phyloP scores from a whole-genome alignment of 208 protist genomes.

The Trypanosoma melophagium region DNA sequence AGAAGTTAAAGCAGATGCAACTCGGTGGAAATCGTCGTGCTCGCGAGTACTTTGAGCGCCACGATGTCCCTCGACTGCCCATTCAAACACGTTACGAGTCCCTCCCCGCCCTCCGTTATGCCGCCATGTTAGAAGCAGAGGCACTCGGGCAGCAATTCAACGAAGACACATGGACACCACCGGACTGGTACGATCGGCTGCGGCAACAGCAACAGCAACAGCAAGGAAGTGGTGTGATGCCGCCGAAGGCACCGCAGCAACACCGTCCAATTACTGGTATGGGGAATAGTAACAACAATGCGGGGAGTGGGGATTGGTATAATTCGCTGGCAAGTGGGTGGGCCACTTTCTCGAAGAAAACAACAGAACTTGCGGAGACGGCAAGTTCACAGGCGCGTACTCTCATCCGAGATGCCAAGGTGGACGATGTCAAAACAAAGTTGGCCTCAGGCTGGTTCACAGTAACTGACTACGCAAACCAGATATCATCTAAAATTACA shows the following conservation, averaged over 20 bases:
- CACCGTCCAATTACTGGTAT: conserved; percentile 59
- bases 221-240: not conserved
- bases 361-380: conserved; percentile 56
- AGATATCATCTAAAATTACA: conserved; percentile 46
- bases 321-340: conserved; percentile 54
- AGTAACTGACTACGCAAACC: conserved; percentile 47
- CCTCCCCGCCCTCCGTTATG: conserved; percentile 79
- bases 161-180: conserved; percentile 69
- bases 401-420: conserved; percentile 48
- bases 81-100: conserved; percentile 77
- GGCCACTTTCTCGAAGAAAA: conserved; percentile 60
- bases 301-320: conserved; percentile 49
- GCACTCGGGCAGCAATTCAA: conserved; percentile 67
- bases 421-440: conserved; percentile 52
- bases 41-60: conserved; percentile 80
- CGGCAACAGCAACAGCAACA: conserved; percentile 16
- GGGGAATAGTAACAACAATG: conserved; percentile 25
- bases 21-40: conserved; percentile 89
- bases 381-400: conserved; percentile 45
- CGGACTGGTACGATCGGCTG: conserved; percentile 75
- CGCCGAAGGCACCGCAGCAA: conserved; percentile 43
- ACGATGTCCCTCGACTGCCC: conserved; percentile 60
- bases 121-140: conserved; percentile 80
- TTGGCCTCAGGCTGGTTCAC: conserved; percentile 55
- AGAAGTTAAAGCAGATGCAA: conserved; percentile 90